phyloP scores from a whole-genome alignment of 1,139 yeast genomes.

The Nakaseomyces kungkrabaensis region DNA sequence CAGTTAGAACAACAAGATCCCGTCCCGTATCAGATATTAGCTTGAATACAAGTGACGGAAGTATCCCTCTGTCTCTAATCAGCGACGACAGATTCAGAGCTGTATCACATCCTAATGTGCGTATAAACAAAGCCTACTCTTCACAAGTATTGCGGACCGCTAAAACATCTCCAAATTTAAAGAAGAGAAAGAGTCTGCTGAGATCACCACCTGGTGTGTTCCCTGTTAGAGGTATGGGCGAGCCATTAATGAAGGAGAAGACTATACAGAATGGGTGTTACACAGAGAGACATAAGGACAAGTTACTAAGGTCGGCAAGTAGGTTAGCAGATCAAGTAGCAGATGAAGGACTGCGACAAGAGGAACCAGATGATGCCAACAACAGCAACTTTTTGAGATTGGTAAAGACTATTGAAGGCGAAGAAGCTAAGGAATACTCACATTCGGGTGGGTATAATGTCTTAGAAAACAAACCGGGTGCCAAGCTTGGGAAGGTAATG shows the following conservation, averaged over 20 bases:
- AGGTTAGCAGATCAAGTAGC: background rate
- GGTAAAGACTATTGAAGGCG: conserved; percentile 13
- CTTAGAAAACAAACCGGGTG: conserved; percentile 29
- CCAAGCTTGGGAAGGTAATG: conserved; percentile 27
- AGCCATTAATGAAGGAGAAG: conserved; percentile 44
- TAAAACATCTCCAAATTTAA: conserved; percentile 8
- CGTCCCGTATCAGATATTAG: background rate
- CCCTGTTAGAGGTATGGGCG: conserved; percentile 72
- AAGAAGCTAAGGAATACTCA: conserved; percentile 23
- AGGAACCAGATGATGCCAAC: background rate
- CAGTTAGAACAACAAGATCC: background rate
- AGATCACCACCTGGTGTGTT: conserved; percentile 68
- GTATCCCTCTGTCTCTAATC: background rate
- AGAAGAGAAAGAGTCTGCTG: conserved; percentile 7
- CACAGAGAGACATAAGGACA: conserved; percentile 3
- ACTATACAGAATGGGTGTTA: conserved; percentile 40
- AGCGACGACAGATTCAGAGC: background rate
- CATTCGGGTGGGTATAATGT: conserved; percentile 28
- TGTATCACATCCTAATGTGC: background rate
- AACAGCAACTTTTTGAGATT: background rate
- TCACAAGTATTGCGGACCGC: background rate
- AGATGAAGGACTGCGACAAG: conserved; percentile 4
- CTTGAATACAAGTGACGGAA: background rate
- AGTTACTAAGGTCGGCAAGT: background rate
- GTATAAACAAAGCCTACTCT: conserved; percentile 6